Percentiles rank a stretch among this genome's conserved stretches.
These are phyloP conservation scores for Friedmanniomyces simplex DNA, from an alignment of 495 filamentous ascomycete species.

Conservation along the genomic window DNA sequence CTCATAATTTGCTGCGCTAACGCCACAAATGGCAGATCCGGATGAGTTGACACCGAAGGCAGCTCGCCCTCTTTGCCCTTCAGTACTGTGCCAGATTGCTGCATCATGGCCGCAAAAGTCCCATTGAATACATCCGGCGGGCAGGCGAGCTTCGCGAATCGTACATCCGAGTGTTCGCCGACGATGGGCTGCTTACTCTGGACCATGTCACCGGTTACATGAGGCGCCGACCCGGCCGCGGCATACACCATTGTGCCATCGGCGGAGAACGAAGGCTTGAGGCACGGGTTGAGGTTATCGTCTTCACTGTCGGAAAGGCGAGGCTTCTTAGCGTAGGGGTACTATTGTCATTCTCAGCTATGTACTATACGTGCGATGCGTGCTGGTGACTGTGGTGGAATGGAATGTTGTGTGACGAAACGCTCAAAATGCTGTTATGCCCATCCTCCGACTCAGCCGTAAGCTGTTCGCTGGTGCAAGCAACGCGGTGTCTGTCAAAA, in stretches of 20 bases:
- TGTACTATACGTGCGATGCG: constrained; percentile 35
- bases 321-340: constrained; percentile 62
- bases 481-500: not conserved
- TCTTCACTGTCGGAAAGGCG: constrained; percentile 39
- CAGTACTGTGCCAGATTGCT: constrained; percentile 36
- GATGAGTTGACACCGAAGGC: not conserved
- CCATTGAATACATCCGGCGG: constrained; percentile 32
- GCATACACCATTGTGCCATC: constrained; percentile 62
- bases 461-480: not conserved
- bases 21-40: not conserved
- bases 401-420: constrained; percentile 7
- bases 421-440: constrained; percentile 8
- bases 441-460: not conserved
- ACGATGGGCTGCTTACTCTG: constrained; percentile 30
- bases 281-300: constrained; percentile 48
- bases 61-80: constrained; percentile 26
- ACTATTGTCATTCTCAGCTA: constrained; percentile 54
- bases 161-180: constrained; percentile 39
- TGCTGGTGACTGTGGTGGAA: not conserved
- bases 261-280: constrained; percentile 72
- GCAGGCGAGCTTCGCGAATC: constrained; percentile 41
- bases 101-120: constrained; percentile 28
- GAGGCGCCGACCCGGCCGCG: constrained; percentile 20
- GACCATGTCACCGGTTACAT: constrained; percentile 26
- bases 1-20: not conserved